These are phyloP conservation scores for Cladosporium sphaerospermum DNA, from an alignment of 2,329 filamentous ascomycete genomes.

Conservation along the genomic window DNA sequence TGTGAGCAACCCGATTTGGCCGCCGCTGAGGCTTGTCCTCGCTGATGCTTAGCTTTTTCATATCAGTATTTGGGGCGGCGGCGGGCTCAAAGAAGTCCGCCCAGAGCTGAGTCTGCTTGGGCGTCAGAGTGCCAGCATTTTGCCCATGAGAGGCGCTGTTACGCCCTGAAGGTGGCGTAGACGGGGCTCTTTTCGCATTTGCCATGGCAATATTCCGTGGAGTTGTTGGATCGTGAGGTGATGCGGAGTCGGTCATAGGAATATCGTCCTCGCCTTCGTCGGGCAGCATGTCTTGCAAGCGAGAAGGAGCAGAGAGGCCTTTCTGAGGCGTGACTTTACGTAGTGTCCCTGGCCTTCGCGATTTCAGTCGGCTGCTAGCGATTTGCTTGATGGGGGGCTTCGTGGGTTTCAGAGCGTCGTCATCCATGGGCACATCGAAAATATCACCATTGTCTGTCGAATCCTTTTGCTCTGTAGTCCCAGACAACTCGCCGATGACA, in stretches of 20 bases:
- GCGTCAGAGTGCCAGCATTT: conserved; percentile 18
- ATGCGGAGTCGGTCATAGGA: conserved; percentile 10
- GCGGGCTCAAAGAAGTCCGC: conserved; percentile 10
- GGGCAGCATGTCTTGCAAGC: conserved; percentile 25
- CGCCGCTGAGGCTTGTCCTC: background rate
- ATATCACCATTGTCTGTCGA: conserved; percentile 12
- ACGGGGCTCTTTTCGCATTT: background rate
- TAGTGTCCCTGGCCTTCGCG: conserved; percentile 14
- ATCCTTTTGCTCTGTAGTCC: too few species aligned
- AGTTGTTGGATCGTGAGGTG: conserved; percentile 18
- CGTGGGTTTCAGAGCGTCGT: conserved; percentile 6
- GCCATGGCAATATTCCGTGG: conserved; percentile 14
- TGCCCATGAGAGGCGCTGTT: background rate
- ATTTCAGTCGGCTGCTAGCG: conserved; percentile 5
- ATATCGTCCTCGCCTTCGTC: conserved; percentile 18
- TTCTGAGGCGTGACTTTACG: conserved; percentile 17
- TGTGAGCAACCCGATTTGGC: background rate
- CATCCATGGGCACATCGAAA: conserved; percentile 19
- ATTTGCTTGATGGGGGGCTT: background rate
- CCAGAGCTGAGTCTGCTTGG: conserved; percentile 29
- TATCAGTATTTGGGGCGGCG: background rate
- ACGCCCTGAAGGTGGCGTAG: conserved; percentile 9
- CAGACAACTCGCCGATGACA: too few species aligned
- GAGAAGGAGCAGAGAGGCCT: conserved; percentile 25
- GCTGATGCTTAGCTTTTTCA: conserved; percentile 8